Evolutionary conservation across 2,329 filamentous ascomycete genomes (phyloP), one percentile per base, ranked within the genome.

Genomic region (Fusarium cyanostomum): DNA sequence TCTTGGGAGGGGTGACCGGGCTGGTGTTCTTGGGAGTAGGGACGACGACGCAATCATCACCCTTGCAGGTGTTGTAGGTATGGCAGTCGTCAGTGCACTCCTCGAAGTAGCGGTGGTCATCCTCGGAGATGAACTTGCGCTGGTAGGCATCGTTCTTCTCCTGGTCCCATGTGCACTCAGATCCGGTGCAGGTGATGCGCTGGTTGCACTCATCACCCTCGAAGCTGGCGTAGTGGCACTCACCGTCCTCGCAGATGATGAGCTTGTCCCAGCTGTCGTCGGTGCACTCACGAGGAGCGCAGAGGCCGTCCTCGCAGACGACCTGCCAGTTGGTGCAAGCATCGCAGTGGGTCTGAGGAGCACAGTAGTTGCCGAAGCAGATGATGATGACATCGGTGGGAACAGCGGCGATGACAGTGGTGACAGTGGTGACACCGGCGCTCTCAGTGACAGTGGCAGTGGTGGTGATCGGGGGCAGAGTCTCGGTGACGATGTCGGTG

Each of bases 291-390:
- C 73, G 72, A 28, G 64, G 69, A 30, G 60, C 52, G 67, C 77
- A 79, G 65, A 66, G 43, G 18, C 71, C 73, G 24, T 75, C 75
- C 56, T 71, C 72, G 69, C 75, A 77, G 69, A 75, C 70, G 15
- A 78, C 27, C 46, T 71, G 69, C 45, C 48, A 71, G 37, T 67
- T 54, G 55, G 60, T 65, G 67, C 67, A 70, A 28, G 52, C 56
- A 37, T 65, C 62, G 72, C 73, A 75, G 64, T 73, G 59, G 53
- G 41, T 28, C 66, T 74, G 58, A 46, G 60, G 70, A 43, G 59
- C 58, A 55, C 72, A 74, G 58, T 59, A 74, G 59, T 72, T 70
- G 21, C 73, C 72, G 57, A 65, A 71, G 70, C 71, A 71, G 63
- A 73, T 60, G 46, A 73, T 69, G 56, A 67, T 61, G 34, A 65